A percentile compares a stretch with the other conserved stretches of the same genome.
Evolutionary conservation across 2,329 filamentous ascomycete species (phyloP).

Genomic region (Cladophialophora immunda): DNA sequence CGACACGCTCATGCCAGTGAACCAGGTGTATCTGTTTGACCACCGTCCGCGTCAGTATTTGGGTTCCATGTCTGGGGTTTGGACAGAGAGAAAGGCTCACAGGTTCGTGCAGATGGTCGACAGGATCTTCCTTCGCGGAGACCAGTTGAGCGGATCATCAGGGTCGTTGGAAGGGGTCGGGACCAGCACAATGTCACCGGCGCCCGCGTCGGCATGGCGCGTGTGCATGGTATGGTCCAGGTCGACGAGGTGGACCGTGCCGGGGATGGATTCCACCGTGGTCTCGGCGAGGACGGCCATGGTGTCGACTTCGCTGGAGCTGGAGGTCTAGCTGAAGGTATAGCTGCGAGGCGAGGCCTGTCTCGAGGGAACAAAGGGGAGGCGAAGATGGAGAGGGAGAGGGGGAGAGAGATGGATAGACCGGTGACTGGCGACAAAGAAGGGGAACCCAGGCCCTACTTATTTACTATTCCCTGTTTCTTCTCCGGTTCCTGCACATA

Average conservation of each 20-base stretch:
- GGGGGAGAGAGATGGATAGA: no score
- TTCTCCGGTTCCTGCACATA: not conserved
- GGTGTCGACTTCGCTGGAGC: not conserved
- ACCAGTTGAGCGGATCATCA: constrained; percentile 53
- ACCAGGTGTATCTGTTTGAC: constrained; percentile 46
- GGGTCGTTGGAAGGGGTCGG: constrained; percentile 50
- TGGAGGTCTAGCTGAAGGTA: no score
- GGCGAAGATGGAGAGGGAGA: no score
- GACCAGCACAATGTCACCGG: constrained; percentile 47
- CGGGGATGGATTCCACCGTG: constrained; percentile 42
- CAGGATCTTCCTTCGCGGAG: constrained; percentile 45
- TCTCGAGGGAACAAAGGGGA: not conserved
- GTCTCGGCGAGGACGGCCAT: constrained; percentile 11
- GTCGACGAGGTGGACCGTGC: constrained; percentile 51
- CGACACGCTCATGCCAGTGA: constrained; percentile 45
- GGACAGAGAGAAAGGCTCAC: constrained; percentile 38
- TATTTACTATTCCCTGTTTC: no score
- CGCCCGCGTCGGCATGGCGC: constrained; percentile 29
- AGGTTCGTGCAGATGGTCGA: constrained; percentile 48
- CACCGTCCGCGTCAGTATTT: constrained; percentile 26
- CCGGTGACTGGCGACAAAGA: no score
- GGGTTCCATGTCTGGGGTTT: not conserved
- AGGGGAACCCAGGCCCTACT: no score
- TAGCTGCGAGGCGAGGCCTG: no score
- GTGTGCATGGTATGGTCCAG: constrained; percentile 42